phyloP scores from a whole-genome alignment of 495 filamentous ascomycete species.

The Hyaloscypha bicolor region DNA sequence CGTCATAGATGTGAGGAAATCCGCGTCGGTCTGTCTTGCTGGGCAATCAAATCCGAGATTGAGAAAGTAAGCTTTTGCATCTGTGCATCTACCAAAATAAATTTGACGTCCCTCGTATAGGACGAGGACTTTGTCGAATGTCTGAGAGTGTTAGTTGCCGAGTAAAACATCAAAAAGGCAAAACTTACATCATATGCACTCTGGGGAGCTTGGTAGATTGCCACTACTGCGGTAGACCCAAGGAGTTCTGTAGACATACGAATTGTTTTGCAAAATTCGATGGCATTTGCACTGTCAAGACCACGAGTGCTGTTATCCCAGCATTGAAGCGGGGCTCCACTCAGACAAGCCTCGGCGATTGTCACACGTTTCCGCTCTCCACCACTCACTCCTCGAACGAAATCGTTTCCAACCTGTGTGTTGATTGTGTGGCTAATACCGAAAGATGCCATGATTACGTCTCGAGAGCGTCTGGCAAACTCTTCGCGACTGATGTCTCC shows the following conservation, averaged over 20 bases:
- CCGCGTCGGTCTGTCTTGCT: slow-evolving; percentile 59
- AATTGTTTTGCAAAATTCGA: slow-evolving; percentile 48
- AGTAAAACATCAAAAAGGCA: neutral
- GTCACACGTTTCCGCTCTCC: slow-evolving; percentile 82
- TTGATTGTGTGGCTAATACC: slow-evolving; percentile 74
- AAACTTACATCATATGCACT: slow-evolving; percentile 47
- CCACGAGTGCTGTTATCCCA: slow-evolving; percentile 59
- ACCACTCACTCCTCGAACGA: slow-evolving; percentile 75
- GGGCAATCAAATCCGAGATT: slow-evolving; percentile 58
- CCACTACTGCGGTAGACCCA: slow-evolving; percentile 47
- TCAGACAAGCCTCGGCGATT: slow-evolving; percentile 71
- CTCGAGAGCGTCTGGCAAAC: slow-evolving; percentile 64
- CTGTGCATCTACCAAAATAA: slow-evolving; percentile 60
- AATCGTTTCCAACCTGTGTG: slow-evolving; percentile 77
- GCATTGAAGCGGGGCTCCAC: slow-evolving; percentile 58
- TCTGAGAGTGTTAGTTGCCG: neutral
- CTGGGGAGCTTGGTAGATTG: slow-evolving; percentile 44
- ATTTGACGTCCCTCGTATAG: slow-evolving; percentile 67
- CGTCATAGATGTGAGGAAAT: slow-evolving; percentile 74
- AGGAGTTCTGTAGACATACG: slow-evolving; percentile 51
- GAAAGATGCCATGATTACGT: slow-evolving; percentile 79
- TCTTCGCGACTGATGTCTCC: slow-evolving; percentile 57
- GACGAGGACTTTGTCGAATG: slow-evolving; percentile 63
- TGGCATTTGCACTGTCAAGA: slow-evolving; percentile 51
- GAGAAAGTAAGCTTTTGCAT: slow-evolving; percentile 62